Conservation (phyloP, 768 basidiomycete genomes). For the Lentinus tigrinus region DNA sequence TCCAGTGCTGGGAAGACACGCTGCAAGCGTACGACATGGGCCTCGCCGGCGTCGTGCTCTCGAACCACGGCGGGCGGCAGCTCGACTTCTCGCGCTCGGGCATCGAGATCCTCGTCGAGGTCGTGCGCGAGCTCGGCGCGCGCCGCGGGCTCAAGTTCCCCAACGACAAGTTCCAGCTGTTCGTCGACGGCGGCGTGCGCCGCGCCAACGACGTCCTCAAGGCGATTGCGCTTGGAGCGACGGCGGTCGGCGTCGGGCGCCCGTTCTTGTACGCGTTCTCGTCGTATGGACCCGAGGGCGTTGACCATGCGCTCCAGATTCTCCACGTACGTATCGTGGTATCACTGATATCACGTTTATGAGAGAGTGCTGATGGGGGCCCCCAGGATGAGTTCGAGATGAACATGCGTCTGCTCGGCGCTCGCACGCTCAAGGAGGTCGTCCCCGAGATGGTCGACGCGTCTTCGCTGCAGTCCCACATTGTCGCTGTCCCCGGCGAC, state of each 20-base stretch:
- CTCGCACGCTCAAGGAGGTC: constrained; percentile 74
- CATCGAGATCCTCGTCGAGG: constrained; percentile 53
- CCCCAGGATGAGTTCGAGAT: constrained; percentile 94
- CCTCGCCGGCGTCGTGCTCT: constrained; percentile 50
- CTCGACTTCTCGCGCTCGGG: constrained; percentile 48
- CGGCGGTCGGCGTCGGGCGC: constrained; percentile 85
- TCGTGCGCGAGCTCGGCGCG: constrained; percentile 66
- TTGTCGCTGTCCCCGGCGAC: constrained; percentile 68
- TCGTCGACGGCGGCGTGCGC: constrained; percentile 93
- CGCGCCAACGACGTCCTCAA: constrained; percentile 89
- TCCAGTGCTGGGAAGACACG: constrained; percentile 64
- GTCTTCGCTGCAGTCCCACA: constrained; percentile 62
- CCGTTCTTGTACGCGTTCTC: constrained; percentile 90
- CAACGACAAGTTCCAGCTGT: constrained; percentile 79
- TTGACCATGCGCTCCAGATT: constrained; percentile 80
- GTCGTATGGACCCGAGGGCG: constrained; percentile 85
- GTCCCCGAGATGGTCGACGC: constrained; percentile 90
- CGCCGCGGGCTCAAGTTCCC: constrained; percentile 71
- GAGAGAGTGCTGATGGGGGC: not conserved
- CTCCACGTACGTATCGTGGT: constrained; percentile 53
- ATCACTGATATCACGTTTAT: too few species aligned
- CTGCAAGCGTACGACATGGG: constrained; percentile 48
- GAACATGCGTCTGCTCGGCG: constrained; percentile 93
- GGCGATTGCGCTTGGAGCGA: constrained; percentile 86
- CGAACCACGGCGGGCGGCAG: constrained; percentile 60